Conservation (phyloP, 208 protist genomes). For the Porcisia deanei region DNA sequence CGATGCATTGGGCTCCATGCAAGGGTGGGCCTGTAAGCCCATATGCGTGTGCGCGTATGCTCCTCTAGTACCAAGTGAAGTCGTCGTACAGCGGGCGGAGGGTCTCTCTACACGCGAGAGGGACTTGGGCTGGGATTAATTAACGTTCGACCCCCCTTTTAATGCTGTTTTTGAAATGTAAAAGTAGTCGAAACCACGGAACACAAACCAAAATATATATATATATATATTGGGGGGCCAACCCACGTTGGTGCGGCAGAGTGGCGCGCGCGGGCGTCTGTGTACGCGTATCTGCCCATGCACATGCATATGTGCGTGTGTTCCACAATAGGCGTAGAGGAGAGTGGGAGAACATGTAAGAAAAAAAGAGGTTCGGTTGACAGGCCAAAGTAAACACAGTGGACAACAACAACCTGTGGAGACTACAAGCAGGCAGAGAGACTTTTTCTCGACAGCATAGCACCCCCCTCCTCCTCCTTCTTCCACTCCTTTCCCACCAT, state of each 20-base stretch:
- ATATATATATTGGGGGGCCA: not conserved
- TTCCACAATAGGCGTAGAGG: not conserved
- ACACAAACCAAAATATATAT: not conserved
- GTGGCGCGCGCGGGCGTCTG: not conserved
- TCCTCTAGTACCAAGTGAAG: not conserved
- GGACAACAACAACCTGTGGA: not conserved
- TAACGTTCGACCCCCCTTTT: no score
- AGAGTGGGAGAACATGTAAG: not conserved
- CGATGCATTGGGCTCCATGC: constrained; percentile 11
- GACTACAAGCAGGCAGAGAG: not conserved
- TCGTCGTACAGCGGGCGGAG: not conserved
- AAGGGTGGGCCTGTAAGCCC: not conserved
- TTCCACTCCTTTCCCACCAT: no score
- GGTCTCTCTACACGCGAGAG: not conserved
- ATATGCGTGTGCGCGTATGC: constrained; percentile 4
- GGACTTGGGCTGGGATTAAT: not conserved
- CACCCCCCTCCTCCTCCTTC: no score
- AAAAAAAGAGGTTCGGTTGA: not conserved
- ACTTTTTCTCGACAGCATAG: not conserved
- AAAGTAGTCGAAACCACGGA: no score
- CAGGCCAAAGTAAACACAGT: not conserved
- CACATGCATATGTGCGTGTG: not conserved
- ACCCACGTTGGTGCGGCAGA: not conserved
- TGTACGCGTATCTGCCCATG: not conserved
- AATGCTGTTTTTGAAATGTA: not conserved